Evolutionary conservation across 306 rosid species (phyloP).

Genomic region (Malus fusca): DNA sequence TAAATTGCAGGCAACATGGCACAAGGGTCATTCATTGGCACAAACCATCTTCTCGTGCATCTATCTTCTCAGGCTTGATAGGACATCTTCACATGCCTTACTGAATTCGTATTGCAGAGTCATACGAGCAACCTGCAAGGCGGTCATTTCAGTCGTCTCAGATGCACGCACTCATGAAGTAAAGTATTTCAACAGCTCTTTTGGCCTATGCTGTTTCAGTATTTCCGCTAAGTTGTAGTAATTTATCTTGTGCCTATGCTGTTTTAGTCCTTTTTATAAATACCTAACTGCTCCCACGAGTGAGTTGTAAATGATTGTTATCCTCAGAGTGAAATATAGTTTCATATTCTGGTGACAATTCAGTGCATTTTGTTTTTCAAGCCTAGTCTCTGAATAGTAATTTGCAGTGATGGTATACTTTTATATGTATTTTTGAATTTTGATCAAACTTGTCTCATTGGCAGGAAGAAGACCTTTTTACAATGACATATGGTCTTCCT

Average conservation of each 20-base stretch:
- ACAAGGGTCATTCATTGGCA: slow-evolving; percentile 96
- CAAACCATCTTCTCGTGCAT: slow-evolving; percentile 97
- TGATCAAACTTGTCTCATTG: slow-evolving; percentile 19
- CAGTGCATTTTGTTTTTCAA: not conserved
- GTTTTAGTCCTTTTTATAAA: not conserved
- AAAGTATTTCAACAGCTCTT: slow-evolving; percentile 70
- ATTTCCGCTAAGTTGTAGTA: not conserved
- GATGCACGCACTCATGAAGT: slow-evolving; percentile 99
- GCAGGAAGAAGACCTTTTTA: slow-evolving; percentile 95
- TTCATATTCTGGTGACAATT: not conserved
- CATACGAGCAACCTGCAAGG: slow-evolving; percentile 80
- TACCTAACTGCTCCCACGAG: not conserved
- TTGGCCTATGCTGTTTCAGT: slow-evolving; percentile 6
- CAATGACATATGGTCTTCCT: slow-evolving; percentile 89
- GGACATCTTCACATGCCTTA: slow-evolving; percentile 77
- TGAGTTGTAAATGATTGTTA: not conserved
- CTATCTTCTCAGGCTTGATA: slow-evolving; percentile 81
- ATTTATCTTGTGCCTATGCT: not conserved
- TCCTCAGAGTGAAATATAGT: not conserved
- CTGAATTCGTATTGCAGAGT: slow-evolving; percentile 81
- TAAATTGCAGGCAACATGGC: slow-evolving; percentile 95
- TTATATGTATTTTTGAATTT: not conserved
- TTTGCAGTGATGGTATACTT: not conserved
- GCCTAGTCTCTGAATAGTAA: not conserved
- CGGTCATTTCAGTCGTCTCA: slow-evolving; percentile 70